Conservation (phyloP, 2,329 filamentous ascomycete species). For the Aspergillus ustus region DNA sequence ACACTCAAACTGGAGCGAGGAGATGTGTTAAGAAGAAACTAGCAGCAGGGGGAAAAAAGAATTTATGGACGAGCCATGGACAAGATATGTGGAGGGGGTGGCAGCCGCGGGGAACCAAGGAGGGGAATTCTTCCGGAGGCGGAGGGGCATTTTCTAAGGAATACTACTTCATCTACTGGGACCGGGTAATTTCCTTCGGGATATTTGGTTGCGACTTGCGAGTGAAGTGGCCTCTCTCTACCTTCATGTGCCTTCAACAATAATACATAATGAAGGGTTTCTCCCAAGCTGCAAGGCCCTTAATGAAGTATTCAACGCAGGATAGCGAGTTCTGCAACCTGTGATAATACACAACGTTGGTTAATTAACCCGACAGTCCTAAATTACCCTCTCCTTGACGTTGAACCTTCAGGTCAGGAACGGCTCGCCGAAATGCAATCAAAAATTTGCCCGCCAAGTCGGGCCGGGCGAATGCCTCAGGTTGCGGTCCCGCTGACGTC, state of each 20-base stretch:
- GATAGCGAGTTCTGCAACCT: not conserved
- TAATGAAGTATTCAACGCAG: not conserved
- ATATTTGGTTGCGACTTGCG: slow-evolving; percentile 1
- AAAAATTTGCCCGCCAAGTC: slow-evolving; percentile 5
- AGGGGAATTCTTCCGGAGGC: slow-evolving; percentile 14
- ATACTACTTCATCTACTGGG: not conserved
- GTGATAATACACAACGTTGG: not conserved
- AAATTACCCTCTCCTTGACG: not conserved
- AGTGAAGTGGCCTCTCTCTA: not conserved
- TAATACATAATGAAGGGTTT: not conserved
- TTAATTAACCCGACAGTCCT: too few species aligned
- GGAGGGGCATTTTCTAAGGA: slow-evolving; percentile 11
- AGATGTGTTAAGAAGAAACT: not conserved
- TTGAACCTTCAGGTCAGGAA: slow-evolving; percentile 5
- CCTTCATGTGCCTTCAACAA: not conserved
- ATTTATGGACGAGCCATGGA: slow-evolving; percentile 8
- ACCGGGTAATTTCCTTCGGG: slow-evolving; percentile 16
- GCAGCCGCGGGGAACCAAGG: slow-evolving; percentile 17
- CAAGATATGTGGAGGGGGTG: slow-evolving; percentile 5
- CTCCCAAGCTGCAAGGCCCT: not conserved
- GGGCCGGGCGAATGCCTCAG: slow-evolving; percentile 4
- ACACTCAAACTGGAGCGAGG: not conserved
- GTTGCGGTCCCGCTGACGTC: slow-evolving; percentile 1
- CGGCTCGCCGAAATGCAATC: slow-evolving; percentile 4
- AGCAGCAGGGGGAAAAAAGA: not conserved